A percentile compares a stretch with the other conserved stretches of the same genome.
phyloP scores from a whole-genome alignment of 1,139 yeast genomes.

The Taphrina pruni region DNA sequence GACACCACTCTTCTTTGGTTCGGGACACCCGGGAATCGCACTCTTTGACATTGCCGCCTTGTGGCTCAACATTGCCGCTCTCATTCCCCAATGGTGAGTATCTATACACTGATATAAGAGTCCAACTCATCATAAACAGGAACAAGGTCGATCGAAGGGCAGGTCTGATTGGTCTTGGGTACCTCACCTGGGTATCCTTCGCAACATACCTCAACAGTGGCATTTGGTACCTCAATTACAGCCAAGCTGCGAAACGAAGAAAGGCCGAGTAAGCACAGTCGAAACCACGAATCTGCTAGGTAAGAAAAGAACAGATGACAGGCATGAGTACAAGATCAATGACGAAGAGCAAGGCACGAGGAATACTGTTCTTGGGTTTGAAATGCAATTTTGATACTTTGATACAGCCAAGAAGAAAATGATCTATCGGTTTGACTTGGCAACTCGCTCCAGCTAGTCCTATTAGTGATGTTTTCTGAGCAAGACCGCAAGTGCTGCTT shows the following conservation, averaged over 20 bases:
- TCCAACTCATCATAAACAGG: slow-evolving; percentile 5
- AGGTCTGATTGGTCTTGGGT: slow-evolving; percentile 37
- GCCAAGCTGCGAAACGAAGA: slow-evolving; percentile 11
- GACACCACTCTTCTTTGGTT: slow-evolving; percentile 42
- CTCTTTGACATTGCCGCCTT: slow-evolving; percentile 38
- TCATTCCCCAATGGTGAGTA: slow-evolving; percentile 28
- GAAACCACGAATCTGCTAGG: too few species aligned
- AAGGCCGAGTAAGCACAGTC: slow-evolving; percentile 8
- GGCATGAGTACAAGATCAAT: neutral
- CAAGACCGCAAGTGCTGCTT: slow-evolving; percentile 99
- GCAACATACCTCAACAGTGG: slow-evolving; percentile 43
- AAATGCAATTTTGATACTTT: slow-evolving; percentile 10
- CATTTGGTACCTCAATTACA: slow-evolving; percentile 32
- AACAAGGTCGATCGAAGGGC: slow-evolving; percentile 36
- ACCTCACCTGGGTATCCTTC: slow-evolving; percentile 42
- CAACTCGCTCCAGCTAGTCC: slow-evolving; percentile 23
- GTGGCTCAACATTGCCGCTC: slow-evolving; percentile 34
- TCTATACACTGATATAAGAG: neutral
- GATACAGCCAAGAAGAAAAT: slow-evolving; percentile 5
- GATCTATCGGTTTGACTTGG: slow-evolving; percentile 32
- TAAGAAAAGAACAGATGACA: neutral
- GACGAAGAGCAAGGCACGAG: neutral
- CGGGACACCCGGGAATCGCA: slow-evolving; percentile 29
- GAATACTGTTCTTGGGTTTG: neutral
- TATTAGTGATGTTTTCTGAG: slow-evolving; percentile 74